A percentile compares a stretch with the other conserved stretches of the same genome.
Evolutionary conservation across 2,329 filamentous ascomycete species (phyloP).

Genomic region (Amesomyces nigricolor): DNA sequence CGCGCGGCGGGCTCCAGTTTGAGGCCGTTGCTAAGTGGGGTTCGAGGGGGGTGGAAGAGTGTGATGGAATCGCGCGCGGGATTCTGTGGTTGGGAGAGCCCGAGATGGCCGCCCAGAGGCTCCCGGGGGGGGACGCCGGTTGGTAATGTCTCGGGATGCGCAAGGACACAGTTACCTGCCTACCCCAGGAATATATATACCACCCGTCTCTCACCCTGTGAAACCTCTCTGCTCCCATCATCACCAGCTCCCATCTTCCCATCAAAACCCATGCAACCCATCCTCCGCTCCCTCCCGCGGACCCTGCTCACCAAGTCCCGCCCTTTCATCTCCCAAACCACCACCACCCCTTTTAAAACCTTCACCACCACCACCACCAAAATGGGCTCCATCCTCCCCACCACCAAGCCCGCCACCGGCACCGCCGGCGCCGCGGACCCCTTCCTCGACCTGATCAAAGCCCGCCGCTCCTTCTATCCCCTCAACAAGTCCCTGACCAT

Average conservation of each 20-base stretch:
- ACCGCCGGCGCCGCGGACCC: constrained; percentile 44
- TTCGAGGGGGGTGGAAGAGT: background rate
- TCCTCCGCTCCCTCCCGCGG: background rate
- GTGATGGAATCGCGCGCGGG: constrained; percentile 7
- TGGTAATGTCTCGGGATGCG: background rate
- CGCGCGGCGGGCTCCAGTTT: constrained; percentile 9
- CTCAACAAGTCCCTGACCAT: constrained; percentile 60
- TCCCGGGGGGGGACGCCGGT: background rate
- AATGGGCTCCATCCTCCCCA: constrained; percentile 37
- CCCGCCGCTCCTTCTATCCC: constrained; percentile 64
- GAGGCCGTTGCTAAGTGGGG: background rate
- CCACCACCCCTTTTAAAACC: constrained; percentile 12
- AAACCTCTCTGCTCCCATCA: background rate
- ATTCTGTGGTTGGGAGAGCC: background rate
- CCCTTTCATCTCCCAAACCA: background rate
- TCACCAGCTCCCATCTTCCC: background rate
- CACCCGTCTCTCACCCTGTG: background rate
- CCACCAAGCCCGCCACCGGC: constrained; percentile 45
- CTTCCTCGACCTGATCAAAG: constrained; percentile 60
- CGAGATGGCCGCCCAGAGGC: background rate
- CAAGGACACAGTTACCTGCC: background rate
- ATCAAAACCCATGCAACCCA: background rate
- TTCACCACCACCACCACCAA: constrained; percentile 31
- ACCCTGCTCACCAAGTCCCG: background rate
- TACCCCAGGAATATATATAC: background rate